A percentile compares a stretch with the other conserved stretches of the same genome.
phyloP scores from a whole-genome alignment of 768 basidiomycete species.

The Lepiota subincarnata region DNA sequence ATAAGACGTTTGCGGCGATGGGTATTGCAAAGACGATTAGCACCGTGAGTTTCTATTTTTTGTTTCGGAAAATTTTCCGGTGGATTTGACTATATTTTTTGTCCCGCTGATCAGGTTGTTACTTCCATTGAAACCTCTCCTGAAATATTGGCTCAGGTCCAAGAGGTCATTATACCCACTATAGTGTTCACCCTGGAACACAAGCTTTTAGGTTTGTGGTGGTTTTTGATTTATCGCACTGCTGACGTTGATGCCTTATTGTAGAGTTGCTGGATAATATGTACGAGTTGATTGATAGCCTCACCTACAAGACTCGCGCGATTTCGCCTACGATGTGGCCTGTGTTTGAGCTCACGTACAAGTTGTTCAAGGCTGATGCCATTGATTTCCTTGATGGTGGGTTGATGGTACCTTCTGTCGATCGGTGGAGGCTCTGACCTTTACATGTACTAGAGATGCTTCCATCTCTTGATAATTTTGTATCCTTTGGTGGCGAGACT shows the following conservation, averaged over 20 bases:
- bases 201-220: conserved; percentile 63
- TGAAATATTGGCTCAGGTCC: conserved; percentile 74
- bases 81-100: neutral
- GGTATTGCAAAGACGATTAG: conserved; percentile 81
- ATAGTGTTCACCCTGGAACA: conserved; percentile 74
- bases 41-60: conserved; percentile 44
- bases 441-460: conserved; percentile 62
- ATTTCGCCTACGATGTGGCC: conserved; percentile 86
- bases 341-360: conserved; percentile 79
- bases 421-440: neutral
- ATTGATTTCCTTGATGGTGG: conserved; percentile 84
- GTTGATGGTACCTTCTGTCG: conserved; percentile 14
- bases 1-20: conserved; percentile 87
- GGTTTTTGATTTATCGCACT: neutral
- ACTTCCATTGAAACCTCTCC: conserved; percentile 67
- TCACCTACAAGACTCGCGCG: conserved; percentile 75
- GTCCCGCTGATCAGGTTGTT: conserved; percentile 49
- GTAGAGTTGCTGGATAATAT: conserved; percentile 84
- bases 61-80: neutral
- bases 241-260: conserved; percentile 5
- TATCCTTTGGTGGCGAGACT: conserved; percentile 75
- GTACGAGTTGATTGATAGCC: conserved; percentile 79
- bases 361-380: conserved; percentile 77
- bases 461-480: conserved; percentile 82
- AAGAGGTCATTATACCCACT: conserved; percentile 77